Conservation (phyloP, 305 asterid genomes). For the Solanum aculeatissimum region DNA sequence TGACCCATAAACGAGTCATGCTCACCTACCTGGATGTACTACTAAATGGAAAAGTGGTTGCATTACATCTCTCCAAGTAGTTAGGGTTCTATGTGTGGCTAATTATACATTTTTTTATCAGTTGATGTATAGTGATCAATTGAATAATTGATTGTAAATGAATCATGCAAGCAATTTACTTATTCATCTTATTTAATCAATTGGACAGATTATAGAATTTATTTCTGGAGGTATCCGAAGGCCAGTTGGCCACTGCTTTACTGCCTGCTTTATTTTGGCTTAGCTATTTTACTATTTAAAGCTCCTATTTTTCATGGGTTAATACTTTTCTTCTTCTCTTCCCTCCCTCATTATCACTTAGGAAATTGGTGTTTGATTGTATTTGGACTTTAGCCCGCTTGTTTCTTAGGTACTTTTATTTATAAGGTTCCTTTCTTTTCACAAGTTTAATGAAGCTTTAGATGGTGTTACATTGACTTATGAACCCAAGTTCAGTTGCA, state of each 20-base stretch:
- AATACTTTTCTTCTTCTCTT: neutral
- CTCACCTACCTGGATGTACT: neutral
- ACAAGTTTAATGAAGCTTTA: constrained; percentile 52
- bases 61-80: neutral
- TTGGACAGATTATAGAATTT: neutral
- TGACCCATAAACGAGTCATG: neutral
- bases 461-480: constrained; percentile 82
- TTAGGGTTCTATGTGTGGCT: neutral
- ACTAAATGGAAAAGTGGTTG: neutral
- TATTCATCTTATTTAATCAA: neutral
- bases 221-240: neutral
- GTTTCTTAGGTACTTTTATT: neutral
- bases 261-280: neutral
- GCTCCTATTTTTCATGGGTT: neutral
- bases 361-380: neutral
- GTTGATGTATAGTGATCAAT: neutral
- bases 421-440: neutral
- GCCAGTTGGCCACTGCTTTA: neutral
- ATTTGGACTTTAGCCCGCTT: neutral
- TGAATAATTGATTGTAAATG: neutral
- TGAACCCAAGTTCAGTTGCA: constrained; percentile 27
- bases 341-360: neutral
- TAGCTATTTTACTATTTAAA: neutral
- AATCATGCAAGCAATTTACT: neutral
- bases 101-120: neutral